Percentiles rank a stretch among this genome's conserved stretches.
phyloP scores from a whole-genome alignment of 495 filamentous ascomycete species.

The Clavariopsis aquatica region DNA sequence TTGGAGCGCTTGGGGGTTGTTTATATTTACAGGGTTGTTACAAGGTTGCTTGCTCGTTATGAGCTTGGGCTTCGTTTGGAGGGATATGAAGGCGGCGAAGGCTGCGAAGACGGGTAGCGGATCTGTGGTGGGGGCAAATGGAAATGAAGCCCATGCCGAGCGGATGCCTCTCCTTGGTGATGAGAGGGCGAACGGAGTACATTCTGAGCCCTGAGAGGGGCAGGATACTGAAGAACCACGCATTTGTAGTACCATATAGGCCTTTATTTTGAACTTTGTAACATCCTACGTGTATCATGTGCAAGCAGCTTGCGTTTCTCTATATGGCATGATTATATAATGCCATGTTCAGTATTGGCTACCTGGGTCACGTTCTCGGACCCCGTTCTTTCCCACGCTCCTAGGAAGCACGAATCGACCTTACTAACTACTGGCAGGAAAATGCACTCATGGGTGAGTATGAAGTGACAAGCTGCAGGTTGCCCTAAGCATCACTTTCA shows the following conservation, averaged over 20 bases:
- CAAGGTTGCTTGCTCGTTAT: slow-evolving; percentile 81
- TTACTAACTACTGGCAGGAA: too few species aligned
- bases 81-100: slow-evolving; percentile 38
- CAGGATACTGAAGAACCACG: neutral
- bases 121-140: slow-evolving; percentile 12
- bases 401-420: too few species aligned
- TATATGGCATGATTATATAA: too few species aligned
- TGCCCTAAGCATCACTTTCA: neutral
- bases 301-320: too few species aligned
- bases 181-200: neutral
- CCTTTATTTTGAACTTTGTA: too few species aligned
- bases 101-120: neutral
- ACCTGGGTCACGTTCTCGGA: too few species aligned
- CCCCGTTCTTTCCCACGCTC: too few species aligned
- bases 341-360: too few species aligned
- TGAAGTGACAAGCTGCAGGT: neutral
- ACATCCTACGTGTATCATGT: too few species aligned
- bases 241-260: too few species aligned
- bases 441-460: too few species aligned
- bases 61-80: slow-evolving; percentile 74
- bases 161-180: slow-evolving; percentile 30
- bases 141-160: slow-evolving; percentile 21
- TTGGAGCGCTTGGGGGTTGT: slow-evolving; percentile 95
- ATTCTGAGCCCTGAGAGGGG: neutral
- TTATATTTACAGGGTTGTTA: slow-evolving; percentile 78